Percentiles rank a stretch among this genome's conserved stretches.
These are phyloP conservation scores for Cubamyces sp. DNA, from an alignment of 768 basidiomycete genomes.

Conservation along the genomic window DNA sequence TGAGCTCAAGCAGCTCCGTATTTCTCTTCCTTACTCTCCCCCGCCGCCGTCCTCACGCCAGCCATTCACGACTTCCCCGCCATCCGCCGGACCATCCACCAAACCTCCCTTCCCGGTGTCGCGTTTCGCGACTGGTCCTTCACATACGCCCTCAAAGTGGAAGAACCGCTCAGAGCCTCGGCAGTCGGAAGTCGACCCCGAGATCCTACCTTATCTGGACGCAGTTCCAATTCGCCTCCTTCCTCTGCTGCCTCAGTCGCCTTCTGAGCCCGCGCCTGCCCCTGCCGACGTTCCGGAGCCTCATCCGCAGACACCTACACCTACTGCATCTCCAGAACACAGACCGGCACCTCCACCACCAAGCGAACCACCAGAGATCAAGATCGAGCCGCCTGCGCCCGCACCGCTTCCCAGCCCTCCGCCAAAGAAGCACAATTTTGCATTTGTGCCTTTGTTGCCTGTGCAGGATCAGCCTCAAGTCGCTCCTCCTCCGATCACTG, in stretches of 20 bases:
- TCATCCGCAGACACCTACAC: slow-evolving; percentile 18
- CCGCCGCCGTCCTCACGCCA: slow-evolving; percentile 27
- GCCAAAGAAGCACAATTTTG: slow-evolving; percentile 22
- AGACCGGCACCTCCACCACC: slow-evolving; percentile 17
- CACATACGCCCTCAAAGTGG: slow-evolving; percentile 47
- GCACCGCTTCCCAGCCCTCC: slow-evolving; percentile 11
- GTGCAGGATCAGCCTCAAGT: slow-evolving; percentile 27
- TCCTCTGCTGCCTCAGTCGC: slow-evolving; percentile 46
- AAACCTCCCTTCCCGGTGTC: slow-evolving; percentile 47
- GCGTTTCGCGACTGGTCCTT: slow-evolving; percentile 39
- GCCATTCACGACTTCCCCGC: slow-evolving; percentile 35
- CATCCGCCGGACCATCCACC: slow-evolving; percentile 44
- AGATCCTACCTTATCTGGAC: slow-evolving; percentile 38
- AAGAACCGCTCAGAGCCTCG: slow-evolving; percentile 32
- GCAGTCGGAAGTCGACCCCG: slow-evolving; percentile 25
- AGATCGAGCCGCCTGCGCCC: slow-evolving; percentile 9
- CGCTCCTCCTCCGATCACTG: slow-evolving; percentile 3
- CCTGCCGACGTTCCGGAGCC: slow-evolving; percentile 7
- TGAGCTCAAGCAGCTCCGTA: slow-evolving; percentile 71
- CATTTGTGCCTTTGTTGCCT: slow-evolving; percentile 33
- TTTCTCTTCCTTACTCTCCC: slow-evolving; percentile 55
- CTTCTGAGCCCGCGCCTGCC: not conserved
- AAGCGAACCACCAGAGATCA: slow-evolving; percentile 19
- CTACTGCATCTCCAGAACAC: slow-evolving; percentile 18
- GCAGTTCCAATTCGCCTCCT: slow-evolving; percentile 66